phyloP scores from a whole-genome alignment of 2,329 filamentous ascomycete genomes.

The Cladophialophora carrionii region DNA sequence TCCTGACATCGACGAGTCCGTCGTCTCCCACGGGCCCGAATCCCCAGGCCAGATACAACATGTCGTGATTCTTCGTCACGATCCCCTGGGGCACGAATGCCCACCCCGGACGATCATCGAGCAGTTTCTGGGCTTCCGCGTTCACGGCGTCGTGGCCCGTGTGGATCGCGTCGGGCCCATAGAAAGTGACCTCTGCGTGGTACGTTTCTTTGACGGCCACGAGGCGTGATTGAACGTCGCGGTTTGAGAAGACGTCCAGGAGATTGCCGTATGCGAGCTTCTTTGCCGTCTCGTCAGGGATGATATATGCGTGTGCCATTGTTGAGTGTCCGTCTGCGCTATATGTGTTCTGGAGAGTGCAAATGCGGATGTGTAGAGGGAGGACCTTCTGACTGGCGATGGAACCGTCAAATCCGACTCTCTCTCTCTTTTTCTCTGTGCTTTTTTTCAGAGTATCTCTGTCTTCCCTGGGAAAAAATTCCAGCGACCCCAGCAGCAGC shows the following conservation, averaged over 20 bases:
- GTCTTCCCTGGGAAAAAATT: not conserved
- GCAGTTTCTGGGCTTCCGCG: conserved; percentile 8
- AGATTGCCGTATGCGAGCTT: conserved; percentile 19
- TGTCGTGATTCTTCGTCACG: conserved; percentile 17
- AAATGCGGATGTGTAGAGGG: too few relatives aligned
- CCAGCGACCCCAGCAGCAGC: not conserved
- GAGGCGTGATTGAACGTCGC: conserved; percentile 12
- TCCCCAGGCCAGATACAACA: conserved; percentile 21
- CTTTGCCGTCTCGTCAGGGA: conserved; percentile 10
- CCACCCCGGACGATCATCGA: conserved; percentile 14
- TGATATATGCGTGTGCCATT: not conserved
- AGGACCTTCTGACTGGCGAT: too few relatives aligned
- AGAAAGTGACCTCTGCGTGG: conserved; percentile 18
- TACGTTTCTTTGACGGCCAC: conserved; percentile 8
- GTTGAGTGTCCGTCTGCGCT: too few relatives aligned
- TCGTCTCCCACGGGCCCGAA: conserved; percentile 16
- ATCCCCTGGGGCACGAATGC: conserved; percentile 13
- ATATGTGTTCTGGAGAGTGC: too few relatives aligned
- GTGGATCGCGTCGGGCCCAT: conserved; percentile 14
- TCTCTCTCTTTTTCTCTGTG: not conserved
- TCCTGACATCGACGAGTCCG: conserved; percentile 16
- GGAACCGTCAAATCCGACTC: not conserved
- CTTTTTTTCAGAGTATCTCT: not conserved
- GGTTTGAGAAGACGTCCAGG: conserved; percentile 20
- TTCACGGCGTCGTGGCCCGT: conserved; percentile 19